Base-by-base conservation (phyloP, 495 filamentous ascomycete species). In the Trichoderma gamsii region DNA sequence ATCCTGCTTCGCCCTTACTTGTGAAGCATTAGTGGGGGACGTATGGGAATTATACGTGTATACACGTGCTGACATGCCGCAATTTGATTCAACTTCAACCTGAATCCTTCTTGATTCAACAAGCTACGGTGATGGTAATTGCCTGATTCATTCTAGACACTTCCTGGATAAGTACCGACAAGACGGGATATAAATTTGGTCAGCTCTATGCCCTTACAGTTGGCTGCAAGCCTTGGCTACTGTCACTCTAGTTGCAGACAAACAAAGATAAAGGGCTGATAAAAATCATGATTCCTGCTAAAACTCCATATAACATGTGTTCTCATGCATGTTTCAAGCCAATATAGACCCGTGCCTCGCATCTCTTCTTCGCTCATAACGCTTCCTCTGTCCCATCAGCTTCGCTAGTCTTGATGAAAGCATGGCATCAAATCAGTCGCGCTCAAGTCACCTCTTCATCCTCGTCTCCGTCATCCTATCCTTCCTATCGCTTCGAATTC, bases 281-380 rank as follows among this genome's bases (percentile, higher is more conserved):
- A 21, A 52, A 52, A 52, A 23, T 21, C 49, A 52, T 52, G 49
- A 52, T 52, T 52, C 21, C 49, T 21, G 9, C 18, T 21, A 21
- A 52, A 52, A 52, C 49, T 52, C 49, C 49, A 52, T 52, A 52
- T 38, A n/a, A 52, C 49, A 21, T 52, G 21, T 52, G n/a, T 23
- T 23, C 49, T 52, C 49, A 52, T 52, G 49, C 49, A 49, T 52
- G n/a, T 6, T 52, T 52, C 49, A 52, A 52, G 49, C 49, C 49
- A 52, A 21, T 11, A 21, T 52, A n/a, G 49, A 52, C 49, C 43
- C 18, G 49, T 52, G 49, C 21, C 6, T 21, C n/a, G 21, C 5
- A 21, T 23, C n/a, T 23, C 18, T 52, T n/a, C n/a, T 18, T 23
- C 49, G 7, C n/a, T n/a, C 49, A 7, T 23, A 18, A 23, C 49